Conservation (phyloP, 306 rosid species). For the Elaeagnus macrophylla region DNA sequence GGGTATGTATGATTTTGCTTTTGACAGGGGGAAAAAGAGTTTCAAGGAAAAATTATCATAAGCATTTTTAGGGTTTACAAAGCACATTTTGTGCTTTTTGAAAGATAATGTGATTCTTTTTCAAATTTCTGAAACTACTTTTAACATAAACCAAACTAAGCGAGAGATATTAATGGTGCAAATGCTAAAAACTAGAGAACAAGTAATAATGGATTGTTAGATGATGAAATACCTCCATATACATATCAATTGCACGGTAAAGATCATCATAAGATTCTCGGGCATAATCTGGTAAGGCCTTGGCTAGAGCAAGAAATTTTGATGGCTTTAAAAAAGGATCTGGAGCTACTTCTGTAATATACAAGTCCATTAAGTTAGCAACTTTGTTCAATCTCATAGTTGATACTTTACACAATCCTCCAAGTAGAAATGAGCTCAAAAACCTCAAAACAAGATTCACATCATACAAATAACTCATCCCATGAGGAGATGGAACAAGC, state of each 20-base stretch:
- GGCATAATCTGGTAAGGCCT: conserved; percentile 63
- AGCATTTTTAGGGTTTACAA: no score
- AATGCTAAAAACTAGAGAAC: background rate
- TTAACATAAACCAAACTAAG: no score
- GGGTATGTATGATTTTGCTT: background rate
- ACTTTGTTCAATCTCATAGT: conserved; percentile 48
- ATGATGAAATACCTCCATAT: conserved; percentile 56
- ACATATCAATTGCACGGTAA: conserved; percentile 77
- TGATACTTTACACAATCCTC: conserved; percentile 20
- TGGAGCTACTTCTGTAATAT: conserved; percentile 85
- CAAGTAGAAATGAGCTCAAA: conserved; percentile 47
- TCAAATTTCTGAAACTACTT: no score
- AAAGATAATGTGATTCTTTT: no score
- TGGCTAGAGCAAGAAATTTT: conserved; percentile 61
- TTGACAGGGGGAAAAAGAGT: no score
- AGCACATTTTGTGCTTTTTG: no score
- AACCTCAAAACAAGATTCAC: conserved; percentile 77
- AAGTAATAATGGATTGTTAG: conserved; percentile 6
- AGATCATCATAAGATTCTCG: conserved; percentile 74
- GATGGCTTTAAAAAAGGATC: conserved; percentile 76
- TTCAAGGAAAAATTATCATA: no score
- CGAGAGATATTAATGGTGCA: no score
- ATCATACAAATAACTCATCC: conserved; percentile 59
- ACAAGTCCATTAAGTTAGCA: conserved; percentile 64
- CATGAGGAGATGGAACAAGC: conserved; percentile 80